These are phyloP conservation scores for Teratosphaeriaceae sp. DNA, from an alignment of 2,329 filamentous ascomycete species.

Conservation along the genomic window DNA sequence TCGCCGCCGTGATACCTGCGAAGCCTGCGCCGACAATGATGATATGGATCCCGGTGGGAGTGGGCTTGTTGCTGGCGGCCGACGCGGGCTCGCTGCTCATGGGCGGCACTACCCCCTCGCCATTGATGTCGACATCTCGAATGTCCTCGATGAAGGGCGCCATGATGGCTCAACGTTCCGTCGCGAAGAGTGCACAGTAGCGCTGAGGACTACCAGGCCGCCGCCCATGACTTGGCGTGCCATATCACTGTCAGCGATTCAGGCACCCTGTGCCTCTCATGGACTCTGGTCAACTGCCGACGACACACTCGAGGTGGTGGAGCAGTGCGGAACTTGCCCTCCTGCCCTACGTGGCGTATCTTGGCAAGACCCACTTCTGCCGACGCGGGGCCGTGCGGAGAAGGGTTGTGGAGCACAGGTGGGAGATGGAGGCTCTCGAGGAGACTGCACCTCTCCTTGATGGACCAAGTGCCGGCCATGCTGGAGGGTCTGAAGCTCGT, in stretches of 20 bases:
- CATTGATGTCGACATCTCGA: too few species aligned
- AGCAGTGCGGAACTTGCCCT: not conserved
- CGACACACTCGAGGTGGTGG: not conserved
- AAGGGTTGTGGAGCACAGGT: too few species aligned
- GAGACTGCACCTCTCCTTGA: too few species aligned
- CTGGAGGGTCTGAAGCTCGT: too few species aligned
- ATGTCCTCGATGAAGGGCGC: constrained; percentile 7
- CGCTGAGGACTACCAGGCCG: too few species aligned
- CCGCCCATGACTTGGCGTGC: too few species aligned
- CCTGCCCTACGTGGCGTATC: not conserved
- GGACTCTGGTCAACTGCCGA: not conserved
- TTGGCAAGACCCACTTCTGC: not conserved
- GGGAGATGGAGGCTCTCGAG: too few species aligned
- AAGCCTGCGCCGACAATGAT: constrained; percentile 51
- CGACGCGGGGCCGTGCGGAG: not conserved
- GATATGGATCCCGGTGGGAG: constrained; percentile 45
- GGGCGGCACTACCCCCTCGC: too few species aligned
- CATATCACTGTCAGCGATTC: not conserved
- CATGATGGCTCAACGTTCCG: constrained; percentile 1
- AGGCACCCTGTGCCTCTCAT: not conserved
- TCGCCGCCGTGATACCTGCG: constrained; percentile 55
- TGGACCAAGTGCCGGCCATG: not conserved
- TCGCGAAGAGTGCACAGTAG: not conserved
- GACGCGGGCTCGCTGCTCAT: too few species aligned
- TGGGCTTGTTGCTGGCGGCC: not conserved